Evolutionary conservation across 2,329 filamentous ascomycete genomes (phyloP).

Genomic region (Sarocladium brachiariae): DNA sequence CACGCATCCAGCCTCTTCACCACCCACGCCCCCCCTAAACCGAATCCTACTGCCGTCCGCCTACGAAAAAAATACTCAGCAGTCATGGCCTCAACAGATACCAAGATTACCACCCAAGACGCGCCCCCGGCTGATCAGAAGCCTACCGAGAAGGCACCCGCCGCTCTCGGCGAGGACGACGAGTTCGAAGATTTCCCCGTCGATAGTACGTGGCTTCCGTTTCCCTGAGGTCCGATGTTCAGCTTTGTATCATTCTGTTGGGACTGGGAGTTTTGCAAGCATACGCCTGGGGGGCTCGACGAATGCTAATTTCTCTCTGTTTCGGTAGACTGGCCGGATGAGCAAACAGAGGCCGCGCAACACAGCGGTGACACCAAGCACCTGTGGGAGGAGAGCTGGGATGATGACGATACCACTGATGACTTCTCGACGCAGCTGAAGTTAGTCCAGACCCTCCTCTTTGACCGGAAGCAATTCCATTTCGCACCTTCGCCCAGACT

Average conservation of each 20-base stretch:
- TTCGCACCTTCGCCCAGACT: no score
- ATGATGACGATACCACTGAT: conserved; percentile 94
- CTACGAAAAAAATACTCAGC: not conserved
- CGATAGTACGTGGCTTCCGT: conserved; percentile 57
- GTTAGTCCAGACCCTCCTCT: conserved; percentile 43
- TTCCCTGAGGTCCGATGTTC: not conserved
- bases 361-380: conserved; percentile 54
- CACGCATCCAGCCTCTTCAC: not conserved
- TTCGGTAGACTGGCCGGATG: conserved; percentile 78
- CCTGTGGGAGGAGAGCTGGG: conserved; percentile 99
- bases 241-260: no score
- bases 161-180: conserved; percentile 88
- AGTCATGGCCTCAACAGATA: conserved; percentile 21
- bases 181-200: conserved; percentile 99
- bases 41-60: not conserved
- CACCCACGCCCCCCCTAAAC: not conserved
- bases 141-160: conserved; percentile 43
- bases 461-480: not conserved
- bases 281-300: no score
- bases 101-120: conserved; percentile 26
- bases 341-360: conserved; percentile 77
- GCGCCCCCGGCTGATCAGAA: conserved; percentile 28
- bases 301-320: not conserved
- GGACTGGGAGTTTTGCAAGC: no score
- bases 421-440: conserved; percentile 94